These are phyloP conservation scores for Beauveria australis DNA, from an alignment of 2,329 filamentous ascomycete genomes.

Conservation along the genomic window DNA sequence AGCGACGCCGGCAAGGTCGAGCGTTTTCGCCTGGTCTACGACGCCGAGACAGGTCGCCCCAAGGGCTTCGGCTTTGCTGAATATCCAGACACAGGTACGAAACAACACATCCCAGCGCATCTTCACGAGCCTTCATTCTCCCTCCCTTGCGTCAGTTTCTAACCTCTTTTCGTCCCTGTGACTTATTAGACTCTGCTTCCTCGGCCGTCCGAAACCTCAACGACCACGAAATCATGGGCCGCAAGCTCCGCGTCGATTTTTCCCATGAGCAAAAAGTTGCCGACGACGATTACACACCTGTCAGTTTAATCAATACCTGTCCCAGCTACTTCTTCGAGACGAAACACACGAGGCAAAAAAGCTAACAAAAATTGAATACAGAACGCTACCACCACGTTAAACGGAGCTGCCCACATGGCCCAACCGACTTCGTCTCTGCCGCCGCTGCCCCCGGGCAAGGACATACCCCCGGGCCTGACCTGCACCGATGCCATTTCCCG, in stretches of 20 bases:
- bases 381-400: conserved; percentile 19
- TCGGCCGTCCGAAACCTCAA: conserved; percentile 94
- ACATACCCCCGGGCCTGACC: conserved; percentile 73
- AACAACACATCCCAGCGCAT: not conserved
- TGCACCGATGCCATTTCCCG: conserved; percentile 88
- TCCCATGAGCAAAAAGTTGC: conserved; percentile 80
- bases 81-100: conserved; percentile 77
- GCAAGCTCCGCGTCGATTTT: conserved; percentile 91
- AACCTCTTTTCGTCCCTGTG: not conserved
- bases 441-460: conserved; percentile 74
- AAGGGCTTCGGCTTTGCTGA: conserved; percentile 97
- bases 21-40: conserved; percentile 89
- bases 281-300: conserved; percentile 45
- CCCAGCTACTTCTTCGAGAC: conserved; percentile 13
- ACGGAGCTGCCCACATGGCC: conserved; percentile 23
- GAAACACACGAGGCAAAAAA: not conserved
- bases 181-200: conserved; percentile 61
- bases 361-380: conserved; percentile 1
- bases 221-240: conserved; percentile 89
- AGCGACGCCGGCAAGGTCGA: conserved; percentile 82
- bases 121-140: not conserved
- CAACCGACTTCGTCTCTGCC: conserved; percentile 51
- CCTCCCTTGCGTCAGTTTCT: not conserved
- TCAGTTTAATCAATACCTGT: conserved; percentile 8
- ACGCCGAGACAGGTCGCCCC: conserved; percentile 86